These are phyloP conservation scores for Arctium lappa DNA, from an alignment of 129 eudicot genomes.

Conservation along the genomic window DNA sequence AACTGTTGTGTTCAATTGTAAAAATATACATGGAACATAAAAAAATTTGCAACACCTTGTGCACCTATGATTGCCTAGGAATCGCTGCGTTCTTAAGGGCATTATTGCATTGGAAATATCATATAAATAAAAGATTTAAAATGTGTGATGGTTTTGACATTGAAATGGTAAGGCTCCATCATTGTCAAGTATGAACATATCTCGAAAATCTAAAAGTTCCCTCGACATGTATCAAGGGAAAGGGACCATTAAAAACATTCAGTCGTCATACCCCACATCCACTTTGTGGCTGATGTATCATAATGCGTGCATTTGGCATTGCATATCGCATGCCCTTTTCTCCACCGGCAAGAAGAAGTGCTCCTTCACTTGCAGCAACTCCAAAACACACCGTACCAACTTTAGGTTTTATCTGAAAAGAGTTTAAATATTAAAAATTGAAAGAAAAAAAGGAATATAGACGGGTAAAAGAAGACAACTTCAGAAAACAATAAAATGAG, in stretches of 20 bases:
- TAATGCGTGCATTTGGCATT: constrained; percentile 97
- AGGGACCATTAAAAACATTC: background rate
- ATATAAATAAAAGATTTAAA: background rate
- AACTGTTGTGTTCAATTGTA: background rate
- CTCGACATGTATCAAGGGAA: background rate
- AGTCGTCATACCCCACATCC: constrained; percentile 84
- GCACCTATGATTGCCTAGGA: background rate
- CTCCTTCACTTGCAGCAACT: constrained; percentile 82
- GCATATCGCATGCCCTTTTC: constrained; percentile 97
- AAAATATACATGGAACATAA: background rate
- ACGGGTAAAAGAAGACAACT: background rate
- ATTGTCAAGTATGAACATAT: background rate
- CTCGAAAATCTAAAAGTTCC: background rate
- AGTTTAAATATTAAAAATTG: background rate
- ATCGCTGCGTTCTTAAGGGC: background rate
- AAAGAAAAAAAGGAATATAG: background rate
- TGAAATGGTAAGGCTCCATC: background rate
- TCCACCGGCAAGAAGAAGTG: constrained; percentile 98
- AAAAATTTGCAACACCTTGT: background rate
- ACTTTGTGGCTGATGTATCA: constrained; percentile 95
- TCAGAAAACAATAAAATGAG: background rate
- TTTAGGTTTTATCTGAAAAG: constrained; percentile 81
- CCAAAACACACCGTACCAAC: constrained; percentile 98
- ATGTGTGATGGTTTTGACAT: background rate
- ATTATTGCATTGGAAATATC: background rate